phyloP scores from a whole-genome alignment of 2,329 filamentous ascomycete genomes.

The Fonsecaea erecta region DNA sequence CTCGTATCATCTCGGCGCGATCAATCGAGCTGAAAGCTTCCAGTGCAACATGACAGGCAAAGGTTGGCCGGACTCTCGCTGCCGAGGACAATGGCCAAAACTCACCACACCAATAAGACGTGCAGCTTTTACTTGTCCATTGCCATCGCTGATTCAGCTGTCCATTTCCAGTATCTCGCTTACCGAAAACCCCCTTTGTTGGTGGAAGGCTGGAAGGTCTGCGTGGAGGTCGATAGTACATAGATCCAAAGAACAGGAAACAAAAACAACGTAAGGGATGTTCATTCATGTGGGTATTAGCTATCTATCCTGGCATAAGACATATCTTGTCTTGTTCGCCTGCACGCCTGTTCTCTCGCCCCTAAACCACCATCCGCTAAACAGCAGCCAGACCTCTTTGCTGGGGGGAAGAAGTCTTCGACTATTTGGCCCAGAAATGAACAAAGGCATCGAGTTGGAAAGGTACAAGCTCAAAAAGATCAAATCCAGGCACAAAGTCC shows the following conservation, averaged over 20 bases:
- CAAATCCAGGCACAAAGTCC: constrained; percentile 7
- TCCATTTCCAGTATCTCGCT: no score
- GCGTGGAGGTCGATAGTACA: no score
- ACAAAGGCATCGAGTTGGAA: constrained; percentile 6
- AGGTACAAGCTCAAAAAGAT: constrained; percentile 8
- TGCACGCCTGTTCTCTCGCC: constrained; percentile 6
- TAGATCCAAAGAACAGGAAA: neutral
- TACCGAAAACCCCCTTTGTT: no score
- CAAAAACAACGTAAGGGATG: neutral
- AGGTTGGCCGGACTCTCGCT: no score
- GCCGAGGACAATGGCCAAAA: no score
- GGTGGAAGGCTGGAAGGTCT: no score
- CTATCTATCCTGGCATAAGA: constrained; percentile 22
- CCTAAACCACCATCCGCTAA: constrained; percentile 7
- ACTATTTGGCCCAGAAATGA: constrained; percentile 4
- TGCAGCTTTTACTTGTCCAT: no score
- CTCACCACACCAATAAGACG: no score
- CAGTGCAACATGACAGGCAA: no score
- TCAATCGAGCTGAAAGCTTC: no score
- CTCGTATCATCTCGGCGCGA: no score
- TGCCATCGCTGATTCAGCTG: no score
- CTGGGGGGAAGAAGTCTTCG: neutral
- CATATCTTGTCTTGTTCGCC: constrained; percentile 10
- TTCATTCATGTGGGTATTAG: constrained; percentile 19
- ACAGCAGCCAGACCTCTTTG: constrained; percentile 6